Evolutionary conservation across 192 early-diverging fungal species (phyloP).

Genomic region (Backusella luteola): DNA sequence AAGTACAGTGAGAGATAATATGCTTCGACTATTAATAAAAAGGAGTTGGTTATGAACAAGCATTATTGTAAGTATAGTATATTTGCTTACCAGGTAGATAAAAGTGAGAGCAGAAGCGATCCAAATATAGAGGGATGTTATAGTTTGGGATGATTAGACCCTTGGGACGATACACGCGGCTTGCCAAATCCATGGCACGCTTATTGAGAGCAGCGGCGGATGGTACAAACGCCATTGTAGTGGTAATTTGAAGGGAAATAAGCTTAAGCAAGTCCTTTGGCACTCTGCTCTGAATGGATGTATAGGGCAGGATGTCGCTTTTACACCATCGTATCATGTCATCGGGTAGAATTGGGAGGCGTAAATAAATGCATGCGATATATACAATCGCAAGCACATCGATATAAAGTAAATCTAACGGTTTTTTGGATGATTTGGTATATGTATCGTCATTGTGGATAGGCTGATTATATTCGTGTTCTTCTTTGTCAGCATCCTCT

Average conservation of each 20-base stretch:
- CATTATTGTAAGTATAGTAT: background rate
- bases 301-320: slow-evolving; percentile 18
- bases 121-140: slow-evolving; percentile 20
- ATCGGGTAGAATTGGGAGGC: slow-evolving; percentile 19
- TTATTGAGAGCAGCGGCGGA: background rate
- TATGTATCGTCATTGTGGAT: no score
- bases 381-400: slow-evolving; percentile 20
- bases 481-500: background rate
- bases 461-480: no score
- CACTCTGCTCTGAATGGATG: background rate
- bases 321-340: slow-evolving; percentile 28
- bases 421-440: no score
- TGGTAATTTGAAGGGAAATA: background rate
- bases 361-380: slow-evolving; percentile 19
- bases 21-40: background rate
- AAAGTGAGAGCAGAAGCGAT: slow-evolving; percentile 26
- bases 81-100: slow-evolving; percentile 17
- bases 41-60: background rate
- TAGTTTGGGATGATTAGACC: slow-evolving; percentile 5
- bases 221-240: background rate
- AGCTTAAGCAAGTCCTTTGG: background rate
- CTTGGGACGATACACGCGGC: background rate
- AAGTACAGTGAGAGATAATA: slow-evolving; percentile 10
- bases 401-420: background rate
- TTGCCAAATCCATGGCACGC: background rate